phyloP scores from a whole-genome alignment of 2,329 filamentous ascomycete genomes.

The Ceratocystis papillata region DNA sequence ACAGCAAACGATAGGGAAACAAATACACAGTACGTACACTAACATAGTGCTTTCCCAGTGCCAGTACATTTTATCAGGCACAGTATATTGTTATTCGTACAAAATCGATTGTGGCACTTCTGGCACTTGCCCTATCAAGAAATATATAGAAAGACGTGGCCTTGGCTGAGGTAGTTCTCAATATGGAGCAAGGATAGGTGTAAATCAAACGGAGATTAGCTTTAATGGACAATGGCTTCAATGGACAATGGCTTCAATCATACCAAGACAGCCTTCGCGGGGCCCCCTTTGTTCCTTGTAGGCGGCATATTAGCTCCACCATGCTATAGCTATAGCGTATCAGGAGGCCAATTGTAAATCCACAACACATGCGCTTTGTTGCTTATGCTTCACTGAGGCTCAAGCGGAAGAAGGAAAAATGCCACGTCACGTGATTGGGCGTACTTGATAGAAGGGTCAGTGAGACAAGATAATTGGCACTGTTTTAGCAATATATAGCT shows the following conservation, averaged over 20 bases:
- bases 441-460: too few relatives aligned
- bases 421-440: neutral
- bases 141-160: too few relatives aligned
- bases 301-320: neutral
- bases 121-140: too few relatives aligned
- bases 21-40: too few relatives aligned
- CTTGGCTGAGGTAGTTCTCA: too few relatives aligned
- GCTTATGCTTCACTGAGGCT: slow-evolving; percentile 2
- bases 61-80: too few relatives aligned
- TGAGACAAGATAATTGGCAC: too few relatives aligned
- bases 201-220: neutral
- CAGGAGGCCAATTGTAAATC: neutral
- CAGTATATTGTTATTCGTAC: too few relatives aligned
- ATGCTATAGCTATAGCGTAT: neutral
- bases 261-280: neutral
- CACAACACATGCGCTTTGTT: neutral
- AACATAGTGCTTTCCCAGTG: too few relatives aligned
- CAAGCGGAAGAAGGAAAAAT: neutral
- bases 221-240: neutral
- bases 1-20: too few relatives aligned
- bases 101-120: too few relatives aligned
- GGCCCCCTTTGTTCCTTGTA: neutral
- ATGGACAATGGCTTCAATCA: neutral
- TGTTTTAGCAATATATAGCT: too few relatives aligned
- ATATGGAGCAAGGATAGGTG: neutral